Base-by-base conservation (phyloP, 2,329 filamentous ascomycete species). In the Juglanconis sp. region DNA sequence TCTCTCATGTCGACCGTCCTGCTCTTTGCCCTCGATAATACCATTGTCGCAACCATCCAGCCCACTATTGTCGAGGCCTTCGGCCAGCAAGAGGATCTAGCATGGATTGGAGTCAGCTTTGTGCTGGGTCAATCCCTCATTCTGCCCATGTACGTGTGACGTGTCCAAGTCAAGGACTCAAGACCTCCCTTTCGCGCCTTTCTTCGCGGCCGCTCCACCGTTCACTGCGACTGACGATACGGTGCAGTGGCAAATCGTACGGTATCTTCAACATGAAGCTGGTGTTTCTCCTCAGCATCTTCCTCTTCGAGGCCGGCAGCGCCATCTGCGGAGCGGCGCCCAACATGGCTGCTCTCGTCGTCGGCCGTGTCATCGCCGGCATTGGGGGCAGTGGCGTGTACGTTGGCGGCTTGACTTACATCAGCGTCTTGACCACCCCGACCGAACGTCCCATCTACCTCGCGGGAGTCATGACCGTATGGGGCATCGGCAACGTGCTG, bases 321-420 rank as follows among this genome's bases (percentile, higher is more conserved):
- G 68, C 72, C 7, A 56, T 76, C 4, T 78, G 76, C 55, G 77
- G 76, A 35, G 75, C 68, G 0, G 74, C 76, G 1, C 73, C 72
- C 1, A 72, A 57, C 24, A 77, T 77, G 68, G 66, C 75, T 63
- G 73, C 73, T 30, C 62, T 81, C n/a, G 81, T 82, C 58, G 61
- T 78, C n/a, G 77, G 77, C 11, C 70, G 77, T 35, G 75, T 72
- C 15, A 71, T 79, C 40, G 72, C 72, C 60, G 77, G 77, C 47
- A 64, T 74, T 40, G 76, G 76, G 3, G 77, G 76, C 1, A 66
- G 66, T 1, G 77, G 77, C 2, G 72, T 76, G 66, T 78, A 77
- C 57, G 53, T 67, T 4, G 72, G 72, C 4, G 56, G 57, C 7
- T 53, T 72, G 55, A 68, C 62, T 15, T 68, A 66, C 47, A 53